These are phyloP conservation scores for Excoecaria cochinchinensis DNA, from an alignment of 345 rosid species.

Conservation along the genomic window DNA sequence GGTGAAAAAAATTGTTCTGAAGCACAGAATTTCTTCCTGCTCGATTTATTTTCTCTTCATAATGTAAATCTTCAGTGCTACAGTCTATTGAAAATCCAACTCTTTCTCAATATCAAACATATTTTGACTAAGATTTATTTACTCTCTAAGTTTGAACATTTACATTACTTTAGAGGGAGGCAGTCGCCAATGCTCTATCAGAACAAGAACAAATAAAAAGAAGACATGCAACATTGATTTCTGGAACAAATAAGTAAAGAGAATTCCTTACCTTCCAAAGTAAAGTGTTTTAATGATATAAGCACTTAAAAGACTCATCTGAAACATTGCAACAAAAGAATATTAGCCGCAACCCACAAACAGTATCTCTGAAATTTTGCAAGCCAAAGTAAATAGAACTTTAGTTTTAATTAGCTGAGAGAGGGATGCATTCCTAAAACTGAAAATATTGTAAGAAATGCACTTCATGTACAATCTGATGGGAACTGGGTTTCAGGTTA, in stretches of 20 bases:
- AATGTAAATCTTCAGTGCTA: too few relatives aligned
- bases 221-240: neutral
- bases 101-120: too few relatives aligned
- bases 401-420: neutral
- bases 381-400: slow-evolving; percentile 4
- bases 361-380: neutral
- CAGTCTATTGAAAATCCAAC: too few relatives aligned
- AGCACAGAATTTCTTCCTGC: too few relatives aligned
- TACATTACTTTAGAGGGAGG: too few relatives aligned
- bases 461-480: neutral
- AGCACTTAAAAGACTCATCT: slow-evolving; percentile 64
- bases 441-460: neutral
- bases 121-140: too few relatives aligned
- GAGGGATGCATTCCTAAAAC: neutral
- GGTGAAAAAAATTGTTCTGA: too few relatives aligned
- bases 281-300: slow-evolving; percentile 63
- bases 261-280: slow-evolving; percentile 49
- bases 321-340: slow-evolving; percentile 24
- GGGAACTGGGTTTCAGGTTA: too few relatives aligned
- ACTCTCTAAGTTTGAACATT: too few relatives aligned
- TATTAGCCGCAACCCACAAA: slow-evolving; percentile 7
- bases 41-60: too few relatives aligned
- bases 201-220: neutral
- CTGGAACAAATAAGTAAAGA: neutral
- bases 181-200: neutral